Percentiles rank a stretch among this genome's conserved stretches.
Conservation (phyloP, 306 rosid genomes). For the Ziziphus jujuba region DNA sequence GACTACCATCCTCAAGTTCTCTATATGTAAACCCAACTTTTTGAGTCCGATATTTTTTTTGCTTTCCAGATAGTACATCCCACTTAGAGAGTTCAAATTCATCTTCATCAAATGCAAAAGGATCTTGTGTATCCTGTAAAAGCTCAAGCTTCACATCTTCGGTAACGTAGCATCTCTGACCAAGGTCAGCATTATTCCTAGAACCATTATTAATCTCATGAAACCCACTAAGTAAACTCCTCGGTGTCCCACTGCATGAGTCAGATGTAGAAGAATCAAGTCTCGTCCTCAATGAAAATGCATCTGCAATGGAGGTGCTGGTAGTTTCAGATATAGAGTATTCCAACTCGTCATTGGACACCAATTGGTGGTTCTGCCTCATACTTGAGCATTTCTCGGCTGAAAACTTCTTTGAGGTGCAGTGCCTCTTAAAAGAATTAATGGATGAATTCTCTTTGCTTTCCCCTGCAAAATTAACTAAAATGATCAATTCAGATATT, state of each 20-base stretch:
- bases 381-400: slow-evolving; percentile 47
- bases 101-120: slow-evolving; percentile 96
- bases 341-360: slow-evolving; percentile 39
- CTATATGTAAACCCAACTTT: slow-evolving; percentile 31
- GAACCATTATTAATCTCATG: slow-evolving; percentile 36
- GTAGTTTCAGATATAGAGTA: slow-evolving; percentile 57
- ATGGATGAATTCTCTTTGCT: slow-evolving; percentile 27
- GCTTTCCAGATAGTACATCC: slow-evolving; percentile 81
- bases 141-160: slow-evolving; percentile 38
- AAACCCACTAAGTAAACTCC: slow-evolving; percentile 41
- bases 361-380: slow-evolving; percentile 38
- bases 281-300: slow-evolving; percentile 57
- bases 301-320: slow-evolving; percentile 60
- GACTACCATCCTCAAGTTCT: slow-evolving; percentile 53
- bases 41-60: slow-evolving; percentile 38
- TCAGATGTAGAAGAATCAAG: slow-evolving; percentile 58
- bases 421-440: slow-evolving; percentile 39
- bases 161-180: slow-evolving; percentile 16
- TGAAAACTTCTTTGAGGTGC: slow-evolving; percentile 30
- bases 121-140: slow-evolving; percentile 69
- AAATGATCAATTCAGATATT: slow-evolving; percentile 29
- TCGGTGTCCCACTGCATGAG: slow-evolving; percentile 61
- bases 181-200: slow-evolving; percentile 41
- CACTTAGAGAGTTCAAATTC: slow-evolving; percentile 84
- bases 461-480: slow-evolving; percentile 40